A percentile compares a stretch with the other conserved stretches of the same genome.
Evolutionary conservation across 345 rosid genomes (phyloP).

Genomic region (Capsella bursapastoris): DNA sequence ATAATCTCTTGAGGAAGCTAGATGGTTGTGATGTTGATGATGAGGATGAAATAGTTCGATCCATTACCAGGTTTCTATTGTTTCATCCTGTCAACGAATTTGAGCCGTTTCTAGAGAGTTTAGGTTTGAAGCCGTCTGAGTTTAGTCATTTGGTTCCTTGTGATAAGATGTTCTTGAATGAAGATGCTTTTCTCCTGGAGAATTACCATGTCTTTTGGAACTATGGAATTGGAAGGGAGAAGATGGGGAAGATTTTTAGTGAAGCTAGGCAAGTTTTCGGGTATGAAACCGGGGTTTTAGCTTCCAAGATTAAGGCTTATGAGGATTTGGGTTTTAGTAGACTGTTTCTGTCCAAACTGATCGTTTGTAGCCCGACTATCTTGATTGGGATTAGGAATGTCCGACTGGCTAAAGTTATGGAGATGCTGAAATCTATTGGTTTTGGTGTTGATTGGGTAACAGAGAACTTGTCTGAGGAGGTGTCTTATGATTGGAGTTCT

Average conservation of each 20-base stretch:
- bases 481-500: slow-evolving; percentile 59
- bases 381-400: slow-evolving; percentile 56
- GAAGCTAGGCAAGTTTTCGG: slow-evolving; percentile 60
- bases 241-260: slow-evolving; percentile 65
- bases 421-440: slow-evolving; percentile 56
- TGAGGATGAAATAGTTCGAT: slow-evolving; percentile 42
- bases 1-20: slow-evolving; percentile 49
- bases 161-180: slow-evolving; percentile 62
- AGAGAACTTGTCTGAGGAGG: slow-evolving; percentile 47
- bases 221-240: slow-evolving; percentile 54
- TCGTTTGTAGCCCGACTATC: slow-evolving; percentile 56
- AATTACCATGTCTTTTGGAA: slow-evolving; percentile 65
- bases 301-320: slow-evolving; percentile 59
- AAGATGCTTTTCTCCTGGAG: slow-evolving; percentile 64
- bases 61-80: slow-evolving; percentile 54
- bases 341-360: slow-evolving; percentile 48
- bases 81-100: slow-evolving; percentile 83
- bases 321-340: slow-evolving; percentile 61
- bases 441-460: slow-evolving; percentile 55
- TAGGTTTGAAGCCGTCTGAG: slow-evolving; percentile 62
- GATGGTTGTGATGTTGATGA: slow-evolving; percentile 10
- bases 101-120: slow-evolving; percentile 82
- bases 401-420: slow-evolving; percentile 53
- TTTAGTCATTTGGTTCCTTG: slow-evolving; percentile 53
- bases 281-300: slow-evolving; percentile 55